Percentiles rank a stretch among this genome's conserved stretches.
phyloP scores from a whole-genome alignment of 2,329 filamentous ascomycete genomes.

The Curvularia sp. region DNA sequence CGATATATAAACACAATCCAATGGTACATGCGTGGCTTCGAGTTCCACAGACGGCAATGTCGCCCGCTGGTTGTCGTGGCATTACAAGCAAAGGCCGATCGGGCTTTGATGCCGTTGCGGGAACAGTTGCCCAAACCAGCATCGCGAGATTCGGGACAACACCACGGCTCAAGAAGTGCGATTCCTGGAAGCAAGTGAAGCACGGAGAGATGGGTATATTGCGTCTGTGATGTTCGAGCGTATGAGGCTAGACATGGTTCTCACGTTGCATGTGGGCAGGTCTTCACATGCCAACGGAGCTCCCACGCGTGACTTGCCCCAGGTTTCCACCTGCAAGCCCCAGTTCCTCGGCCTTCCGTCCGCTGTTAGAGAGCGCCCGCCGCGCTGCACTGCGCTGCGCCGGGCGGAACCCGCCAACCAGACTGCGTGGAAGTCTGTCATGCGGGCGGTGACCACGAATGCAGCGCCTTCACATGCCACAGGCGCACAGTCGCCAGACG shows the following conservation, averaged over 20 bases:
- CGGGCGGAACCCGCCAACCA: constrained; percentile 16
- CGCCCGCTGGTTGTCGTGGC: constrained; percentile 24
- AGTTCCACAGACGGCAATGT: constrained; percentile 28
- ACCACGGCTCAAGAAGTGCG: background rate
- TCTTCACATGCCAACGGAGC: constrained; percentile 36
- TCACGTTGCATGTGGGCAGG: constrained; percentile 19
- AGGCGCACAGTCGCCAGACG: background rate
- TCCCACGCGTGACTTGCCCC: constrained; percentile 32
- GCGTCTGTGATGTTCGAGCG: background rate
- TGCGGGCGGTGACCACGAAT: constrained; percentile 17
- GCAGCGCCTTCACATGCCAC: constrained; percentile 35
- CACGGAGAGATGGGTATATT: constrained; percentile 1
- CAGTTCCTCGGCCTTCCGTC: constrained; percentile 17
- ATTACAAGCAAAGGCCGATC: constrained; percentile 36
- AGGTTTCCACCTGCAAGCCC: constrained; percentile 23
- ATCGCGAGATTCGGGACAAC: background rate
- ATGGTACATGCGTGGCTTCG: background rate
- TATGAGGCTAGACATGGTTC: constrained; percentile 1
- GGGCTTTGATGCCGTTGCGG: constrained; percentile 32
- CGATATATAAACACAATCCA: constrained; percentile 2
- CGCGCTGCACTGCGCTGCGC: constrained; percentile 16
- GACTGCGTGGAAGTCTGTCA: constrained; percentile 16
- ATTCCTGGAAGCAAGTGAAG: background rate
- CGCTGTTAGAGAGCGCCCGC: constrained; percentile 16
- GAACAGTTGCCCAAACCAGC: constrained; percentile 29